Evolutionary conservation across 768 basidiomycete genomes (phyloP).

Genomic region (Tremella yokohamensis): DNA sequence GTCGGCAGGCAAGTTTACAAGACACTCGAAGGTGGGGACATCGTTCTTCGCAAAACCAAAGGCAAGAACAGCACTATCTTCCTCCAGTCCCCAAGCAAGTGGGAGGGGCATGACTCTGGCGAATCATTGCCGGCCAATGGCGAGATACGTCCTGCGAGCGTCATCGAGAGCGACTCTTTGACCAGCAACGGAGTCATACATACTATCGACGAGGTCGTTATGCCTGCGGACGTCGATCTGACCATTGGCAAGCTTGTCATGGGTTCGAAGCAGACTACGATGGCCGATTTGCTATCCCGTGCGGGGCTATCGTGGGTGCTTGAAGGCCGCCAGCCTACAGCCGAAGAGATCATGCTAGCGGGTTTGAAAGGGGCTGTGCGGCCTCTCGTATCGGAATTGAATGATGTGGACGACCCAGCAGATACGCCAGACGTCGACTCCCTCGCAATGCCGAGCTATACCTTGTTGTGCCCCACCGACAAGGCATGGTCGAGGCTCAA

Average conservation of each 20-base stretch:
- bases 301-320: constrained; percentile 88
- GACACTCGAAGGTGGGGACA: constrained; percentile 79
- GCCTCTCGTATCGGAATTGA: neutral
- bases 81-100: constrained; percentile 35
- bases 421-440: constrained; percentile 19
- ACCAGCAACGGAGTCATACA: constrained; percentile 89
- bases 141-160: constrained; percentile 43
- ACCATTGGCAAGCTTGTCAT: constrained; percentile 84
- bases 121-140: constrained; percentile 49
- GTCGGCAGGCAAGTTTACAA: constrained; percentile 53
- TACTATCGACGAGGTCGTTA: constrained; percentile 60
- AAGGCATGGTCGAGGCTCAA: constrained; percentile 85
- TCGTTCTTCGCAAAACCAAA: constrained; percentile 62
- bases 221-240: constrained; percentile 81
- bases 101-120: constrained; percentile 38
- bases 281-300: constrained; percentile 75
- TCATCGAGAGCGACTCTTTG: constrained; percentile 59
- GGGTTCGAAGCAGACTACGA: constrained; percentile 82
- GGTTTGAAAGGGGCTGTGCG: constrained; percentile 20
- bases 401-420: constrained; percentile 6
- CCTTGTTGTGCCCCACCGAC: constrained; percentile 84
- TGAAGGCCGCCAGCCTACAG: constrained; percentile 59
- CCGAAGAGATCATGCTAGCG: constrained; percentile 24
- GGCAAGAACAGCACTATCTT: constrained; percentile 56
- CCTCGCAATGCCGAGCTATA: constrained; percentile 60